Evolutionary conservation across 768 basidiomycete species (phyloP).

Genomic region (Lentinula edodes): DNA sequence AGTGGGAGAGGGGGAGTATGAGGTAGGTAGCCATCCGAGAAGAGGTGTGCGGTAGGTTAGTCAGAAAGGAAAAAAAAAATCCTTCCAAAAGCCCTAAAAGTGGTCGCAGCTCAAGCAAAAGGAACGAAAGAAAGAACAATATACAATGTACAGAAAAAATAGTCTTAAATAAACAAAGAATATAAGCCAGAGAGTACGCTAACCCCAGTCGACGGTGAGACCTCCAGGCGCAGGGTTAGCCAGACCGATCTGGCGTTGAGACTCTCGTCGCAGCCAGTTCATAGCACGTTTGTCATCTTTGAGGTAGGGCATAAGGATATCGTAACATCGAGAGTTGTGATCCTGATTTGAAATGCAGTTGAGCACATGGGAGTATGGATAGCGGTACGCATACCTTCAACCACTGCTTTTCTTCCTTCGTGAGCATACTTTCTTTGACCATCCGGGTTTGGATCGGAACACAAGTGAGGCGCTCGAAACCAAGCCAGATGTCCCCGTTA

Average conservation of each 20-base stretch:
- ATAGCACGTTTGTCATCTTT: conserved; percentile 76
- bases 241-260: conserved; percentile 70
- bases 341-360: conserved; percentile 35
- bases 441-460: conserved; percentile 92
- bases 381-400: conserved; percentile 49
- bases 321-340: conserved; percentile 73
- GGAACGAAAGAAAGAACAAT: not conserved
- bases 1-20: not conserved
- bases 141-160: not conserved
- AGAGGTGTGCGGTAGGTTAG: not conserved
- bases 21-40: not conserved
- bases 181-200: not conserved
- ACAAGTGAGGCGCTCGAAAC: conserved; percentile 88
- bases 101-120: not conserved
- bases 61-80: not conserved
- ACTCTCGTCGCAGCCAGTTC: conserved; percentile 76
- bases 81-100: not conserved
- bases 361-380: conserved; percentile 4
- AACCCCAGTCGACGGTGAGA: conserved; percentile 78
- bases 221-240: conserved; percentile 60
- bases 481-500: conserved; percentile 76
- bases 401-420: conserved; percentile 85
- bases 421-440: conserved; percentile 80
- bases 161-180: not conserved
- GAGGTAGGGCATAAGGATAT: conserved; percentile 57